These are phyloP conservation scores for Ambrosiella beaveri DNA, from an alignment of 2,329 filamentous ascomycete genomes.

Conservation along the genomic window DNA sequence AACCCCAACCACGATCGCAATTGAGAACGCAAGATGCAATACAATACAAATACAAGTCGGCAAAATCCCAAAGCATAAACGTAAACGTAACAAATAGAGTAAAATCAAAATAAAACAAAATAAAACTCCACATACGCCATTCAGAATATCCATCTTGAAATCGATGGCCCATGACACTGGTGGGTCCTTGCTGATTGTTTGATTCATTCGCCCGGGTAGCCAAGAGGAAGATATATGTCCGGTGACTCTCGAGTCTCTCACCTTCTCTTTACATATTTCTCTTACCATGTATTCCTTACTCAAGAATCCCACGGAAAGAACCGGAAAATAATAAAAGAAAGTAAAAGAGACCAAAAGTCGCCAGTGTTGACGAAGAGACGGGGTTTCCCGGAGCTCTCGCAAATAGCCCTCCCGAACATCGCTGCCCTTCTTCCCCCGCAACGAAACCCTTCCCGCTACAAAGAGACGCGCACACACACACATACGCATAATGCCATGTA, in stretches of 20 bases:
- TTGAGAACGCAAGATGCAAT: neutral
- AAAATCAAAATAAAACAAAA: constrained; percentile 3
- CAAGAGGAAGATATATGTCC: too few relatives aligned
- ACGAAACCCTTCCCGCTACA: too few relatives aligned
- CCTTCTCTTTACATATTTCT: neutral
- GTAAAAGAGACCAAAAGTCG: neutral
- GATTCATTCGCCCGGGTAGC: too few relatives aligned
- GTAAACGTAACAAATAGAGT: neutral
- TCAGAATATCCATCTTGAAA: neutral
- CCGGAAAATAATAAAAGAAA: neutral
- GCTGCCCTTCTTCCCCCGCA: too few relatives aligned
- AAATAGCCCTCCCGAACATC: neutral
- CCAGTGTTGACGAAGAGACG: neutral
- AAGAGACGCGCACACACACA: too few relatives aligned
- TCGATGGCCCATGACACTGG: neutral
- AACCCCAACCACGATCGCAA: too few relatives aligned
- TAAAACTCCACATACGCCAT: neutral
- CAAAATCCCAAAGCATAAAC: neutral
- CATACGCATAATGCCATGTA: too few relatives aligned
- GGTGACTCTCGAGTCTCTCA: too few relatives aligned
- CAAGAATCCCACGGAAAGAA: too few relatives aligned
- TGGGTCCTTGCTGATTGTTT: neutral
- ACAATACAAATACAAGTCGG: neutral
- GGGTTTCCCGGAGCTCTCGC: neutral
- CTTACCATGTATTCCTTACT: neutral